phyloP scores from a whole-genome alignment of 192 early-diverging fungal genomes.

The Podila epigama region DNA sequence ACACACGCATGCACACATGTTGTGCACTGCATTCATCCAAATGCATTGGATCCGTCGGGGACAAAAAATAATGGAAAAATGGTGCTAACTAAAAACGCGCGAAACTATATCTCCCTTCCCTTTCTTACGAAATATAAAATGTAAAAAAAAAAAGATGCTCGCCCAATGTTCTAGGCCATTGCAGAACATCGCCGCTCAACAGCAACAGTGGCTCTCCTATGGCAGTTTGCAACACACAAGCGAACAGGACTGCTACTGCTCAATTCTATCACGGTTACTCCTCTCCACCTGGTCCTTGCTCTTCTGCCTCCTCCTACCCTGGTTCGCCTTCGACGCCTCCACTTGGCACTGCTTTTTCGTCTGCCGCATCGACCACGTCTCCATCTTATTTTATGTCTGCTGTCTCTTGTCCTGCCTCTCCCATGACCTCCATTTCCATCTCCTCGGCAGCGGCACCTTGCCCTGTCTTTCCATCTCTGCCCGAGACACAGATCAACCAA shows the following conservation, averaged over 20 bases:
- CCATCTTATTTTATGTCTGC: neutral
- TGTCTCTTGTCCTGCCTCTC: neutral
- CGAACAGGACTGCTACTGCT: no score
- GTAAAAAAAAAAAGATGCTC: neutral
- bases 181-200: neutral
- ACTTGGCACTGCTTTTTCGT: neutral
- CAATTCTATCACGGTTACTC: neutral
- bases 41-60: no score
- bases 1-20: neutral
- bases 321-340: neutral
- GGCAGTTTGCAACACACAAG: no score
- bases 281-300: neutral
- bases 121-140: neutral
- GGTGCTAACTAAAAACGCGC: conserved; percentile 1
- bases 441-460: neutral
- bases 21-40: no score
- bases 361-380: neutral
- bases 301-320: neutral
- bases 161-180: conserved; percentile 1
- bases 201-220: neutral
- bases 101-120: neutral
- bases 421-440: neutral
- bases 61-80: neutral
- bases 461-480: neutral
- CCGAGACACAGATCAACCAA: neutral